Evolutionary conservation across 495 filamentous ascomycete species (phyloP), one percentile per base, ranked within the genome.

Genomic region (Talaromyces thailandensis): DNA sequence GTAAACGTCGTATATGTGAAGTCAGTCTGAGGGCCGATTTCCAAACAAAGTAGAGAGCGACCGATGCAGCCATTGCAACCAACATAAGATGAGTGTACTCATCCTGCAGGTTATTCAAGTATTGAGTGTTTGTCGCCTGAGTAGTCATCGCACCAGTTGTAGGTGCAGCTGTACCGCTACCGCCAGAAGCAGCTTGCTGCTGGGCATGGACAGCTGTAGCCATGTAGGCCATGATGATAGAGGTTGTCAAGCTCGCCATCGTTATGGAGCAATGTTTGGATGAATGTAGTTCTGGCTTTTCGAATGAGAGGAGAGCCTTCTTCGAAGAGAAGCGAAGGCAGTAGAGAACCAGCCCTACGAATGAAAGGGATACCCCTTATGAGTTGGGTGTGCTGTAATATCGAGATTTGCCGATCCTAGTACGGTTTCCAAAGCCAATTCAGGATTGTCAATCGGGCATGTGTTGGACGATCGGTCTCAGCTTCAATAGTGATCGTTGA

Each of bases 1-100:
- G 75, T 59, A 97, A 75, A n/a, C 86, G 87, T 68, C 94, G 84
- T 14, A 94, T 72, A 63, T 91, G 89, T 61, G 74, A 76, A 53
- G 83, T 76, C 24, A 87, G 74, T 55, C 71, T 69, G 35, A 75
- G 68, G 48, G 77, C 68, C 12, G 86, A 69, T 53, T 85, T 76
- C 70, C 83, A 85, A 48, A 82, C 52, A 37, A 84, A 74, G 25
- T 82, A 75, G 24, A 79, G 64, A 18, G 75, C 73, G 16, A 80
- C 78, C 9, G 88, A 68, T 29, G 69, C 77, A 50, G 76, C 74
- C n/a, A 91, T 77, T 0, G 76, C 73, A 48, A 79, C 64, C 26
- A 82, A 66, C 45, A 71, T 69, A 62, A 76, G 75, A 8, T 71
- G 75, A 21, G 75, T 72, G 35, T 70, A 69, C 25, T 66, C 50